A percentile compares a stretch with the other conserved stretches of the same genome.
phyloP scores from a whole-genome alignment of 2,329 filamentous ascomycete genomes.

The Ceratocystiopsis minuta region DNA sequence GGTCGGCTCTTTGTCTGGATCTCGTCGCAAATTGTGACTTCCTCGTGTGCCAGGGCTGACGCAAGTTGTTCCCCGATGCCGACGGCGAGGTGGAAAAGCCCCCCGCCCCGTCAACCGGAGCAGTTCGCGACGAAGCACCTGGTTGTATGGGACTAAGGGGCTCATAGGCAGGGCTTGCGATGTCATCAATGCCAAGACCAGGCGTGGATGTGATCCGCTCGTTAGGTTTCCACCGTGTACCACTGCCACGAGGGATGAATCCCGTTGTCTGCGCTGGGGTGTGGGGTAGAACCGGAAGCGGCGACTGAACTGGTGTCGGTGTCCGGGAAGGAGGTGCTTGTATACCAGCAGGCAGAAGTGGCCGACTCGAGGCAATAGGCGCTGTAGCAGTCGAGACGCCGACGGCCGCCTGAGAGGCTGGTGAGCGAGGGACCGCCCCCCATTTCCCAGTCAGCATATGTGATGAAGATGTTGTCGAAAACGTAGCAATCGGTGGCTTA shows the following conservation, averaged over 20 bases:
- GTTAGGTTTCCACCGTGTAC: conserved; percentile 40
- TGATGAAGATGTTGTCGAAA: too few species aligned
- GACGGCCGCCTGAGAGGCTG: too few species aligned
- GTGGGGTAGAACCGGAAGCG: conserved; percentile 3
- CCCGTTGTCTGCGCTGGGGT: conserved; percentile 3
- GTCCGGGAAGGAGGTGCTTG: conserved; percentile 2
- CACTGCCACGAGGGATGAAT: conserved; percentile 16
- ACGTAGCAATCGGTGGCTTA: too few species aligned
- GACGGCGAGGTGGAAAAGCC: neutral
- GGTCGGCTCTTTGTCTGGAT: neutral
- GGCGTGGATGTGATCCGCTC: conserved; percentile 40
- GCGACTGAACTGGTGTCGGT: conserved; percentile 6
- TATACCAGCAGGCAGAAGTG: conserved; percentile 4
- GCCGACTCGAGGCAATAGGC: neutral
- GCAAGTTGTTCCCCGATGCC: neutral
- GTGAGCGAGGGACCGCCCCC: too few species aligned
- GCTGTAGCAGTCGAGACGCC: too few species aligned
- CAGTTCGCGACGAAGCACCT: conserved; percentile 17
- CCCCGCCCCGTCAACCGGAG: neutral
- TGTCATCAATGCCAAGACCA: conserved; percentile 19
- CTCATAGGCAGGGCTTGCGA: conserved; percentile 36
- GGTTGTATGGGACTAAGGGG: conserved; percentile 37
- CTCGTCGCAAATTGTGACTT: neutral
- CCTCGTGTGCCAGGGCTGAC: conserved; percentile 3
- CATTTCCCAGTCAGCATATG: too few species aligned